These are phyloP conservation scores for Hansfordia pulvinata DNA, from an alignment of 2,329 filamentous ascomycete species.

Conservation along the genomic window DNA sequence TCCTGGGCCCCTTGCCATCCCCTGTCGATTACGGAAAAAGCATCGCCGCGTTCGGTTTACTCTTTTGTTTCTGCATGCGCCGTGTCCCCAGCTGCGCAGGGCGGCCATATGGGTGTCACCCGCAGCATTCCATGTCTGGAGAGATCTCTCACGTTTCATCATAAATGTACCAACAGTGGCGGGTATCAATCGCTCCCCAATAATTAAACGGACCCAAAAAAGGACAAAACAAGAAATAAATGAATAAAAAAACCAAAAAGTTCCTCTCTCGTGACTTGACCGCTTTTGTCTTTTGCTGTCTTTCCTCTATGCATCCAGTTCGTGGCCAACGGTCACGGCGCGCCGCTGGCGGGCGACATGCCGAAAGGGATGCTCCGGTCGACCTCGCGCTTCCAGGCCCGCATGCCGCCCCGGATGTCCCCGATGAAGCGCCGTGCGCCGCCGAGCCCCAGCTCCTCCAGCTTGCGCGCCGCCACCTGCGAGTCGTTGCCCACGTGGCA, in stretches of 20 bases:
- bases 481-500: constrained; percentile 71
- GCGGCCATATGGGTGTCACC: too few species aligned
- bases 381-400: constrained; percentile 57
- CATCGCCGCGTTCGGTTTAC: too few species aligned
- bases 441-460: constrained; percentile 47
- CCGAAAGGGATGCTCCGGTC: constrained; percentile 44
- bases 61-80: too few species aligned
- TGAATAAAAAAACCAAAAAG: too few species aligned
- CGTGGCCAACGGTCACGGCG: too few species aligned
- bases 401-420: constrained; percentile 60
- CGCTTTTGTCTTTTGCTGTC: too few species aligned
- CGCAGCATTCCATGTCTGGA: constrained; percentile 3
- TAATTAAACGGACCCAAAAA: too few species aligned
- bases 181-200: constrained; percentile 1
- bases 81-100: too few species aligned
- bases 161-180: constrained; percentile 12
- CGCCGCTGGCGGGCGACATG: too few species aligned
- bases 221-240: too few species aligned
- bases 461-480: constrained; percentile 50
- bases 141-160: background rate
- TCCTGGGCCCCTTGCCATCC: background rate
- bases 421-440: constrained; percentile 44
- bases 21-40: background rate
- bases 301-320: too few species aligned
- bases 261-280: too few species aligned